Base-by-base conservation (phyloP, 2,329 filamentous ascomycete species). In the Beauveria sp. region DNA sequence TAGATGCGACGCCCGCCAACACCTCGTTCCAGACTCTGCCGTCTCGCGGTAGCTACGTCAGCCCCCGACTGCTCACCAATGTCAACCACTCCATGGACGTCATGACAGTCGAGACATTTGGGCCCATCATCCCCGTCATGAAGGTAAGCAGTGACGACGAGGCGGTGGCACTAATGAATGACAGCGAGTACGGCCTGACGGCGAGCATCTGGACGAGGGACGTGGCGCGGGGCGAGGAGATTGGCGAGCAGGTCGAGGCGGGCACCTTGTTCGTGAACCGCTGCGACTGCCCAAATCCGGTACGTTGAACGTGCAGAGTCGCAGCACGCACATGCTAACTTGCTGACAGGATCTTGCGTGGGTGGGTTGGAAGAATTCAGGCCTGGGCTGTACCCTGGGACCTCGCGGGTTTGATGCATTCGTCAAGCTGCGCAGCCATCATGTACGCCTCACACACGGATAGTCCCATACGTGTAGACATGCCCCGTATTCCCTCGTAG, bases 171-270 rank as follows among this genome's bases (percentile, higher is more conserved):
- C 77, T 93, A 55, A 97, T 97, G 92, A 97, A 97, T 69, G 92
- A 96, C 72, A 94, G 90, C 76, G 87, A 96, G 66, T 96, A 96
- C 71, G 93, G 93, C 4, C 80, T 97, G 64, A 97, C 93, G 5
- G 93, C 92, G n/a, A 96, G 91, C 70, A 92, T 97, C 69, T 97
- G 93, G 93, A 96, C 92, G 61, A 96, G 93, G 74, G 91, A 97
- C 70, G 84, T 86, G 2, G 80, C 78, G 48, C 87, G 81, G 70
- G 93, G 88, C n/a, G 85, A 92, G 67, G 82, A 89, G 71, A 80
- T 97, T 57, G 85, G 88, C 44, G 87, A 94, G 59, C 80, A 87
- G 55, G 85, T 97, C 52, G 92, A 97, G 72, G 92, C 93, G 51
- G 93, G 93, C 46, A 97, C 93, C 2, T 92, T 97, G 55, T 97